phyloP scores from a whole-genome alignment of 1,284 basidiomycete species.

The Polyporus tsugae region DNA sequence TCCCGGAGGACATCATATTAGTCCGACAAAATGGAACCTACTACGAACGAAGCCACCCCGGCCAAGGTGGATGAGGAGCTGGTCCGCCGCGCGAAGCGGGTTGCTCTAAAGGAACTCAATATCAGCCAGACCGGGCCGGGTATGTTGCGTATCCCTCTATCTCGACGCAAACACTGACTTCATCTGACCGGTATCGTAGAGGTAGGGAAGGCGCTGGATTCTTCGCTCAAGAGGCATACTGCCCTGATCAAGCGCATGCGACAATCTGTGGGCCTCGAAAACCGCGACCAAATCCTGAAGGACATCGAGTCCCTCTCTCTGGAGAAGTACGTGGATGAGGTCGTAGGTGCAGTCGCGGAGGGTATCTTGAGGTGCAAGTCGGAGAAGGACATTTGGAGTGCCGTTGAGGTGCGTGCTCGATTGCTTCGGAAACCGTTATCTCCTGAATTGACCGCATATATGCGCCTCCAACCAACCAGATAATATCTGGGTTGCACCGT shows the following conservation, averaged over 20 bases:
- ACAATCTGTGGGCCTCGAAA: constrained; percentile 80
- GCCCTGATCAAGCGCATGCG: constrained; percentile 91
- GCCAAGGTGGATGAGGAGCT: constrained; percentile 69
- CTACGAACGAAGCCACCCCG: constrained; percentile 35
- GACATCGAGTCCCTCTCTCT: constrained; percentile 91
- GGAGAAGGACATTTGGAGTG: constrained; percentile 90
- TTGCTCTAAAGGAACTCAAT: constrained; percentile 65
- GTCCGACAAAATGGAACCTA: constrained; percentile 32
- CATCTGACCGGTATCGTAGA: constrained; percentile 50
- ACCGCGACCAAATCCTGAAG: constrained; percentile 87
- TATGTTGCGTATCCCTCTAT: constrained; percentile 33
- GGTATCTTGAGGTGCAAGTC: constrained; percentile 88
- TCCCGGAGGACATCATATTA: neutral
- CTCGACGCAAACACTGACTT: neutral
- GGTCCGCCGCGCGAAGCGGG: constrained; percentile 60
- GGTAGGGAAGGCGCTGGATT: constrained; percentile 75
- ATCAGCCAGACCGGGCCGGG: constrained; percentile 55
- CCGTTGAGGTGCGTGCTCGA: constrained; percentile 78
- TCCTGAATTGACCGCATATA: constrained; percentile 23
- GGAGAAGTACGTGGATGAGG: constrained; percentile 97
- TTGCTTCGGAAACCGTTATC: constrained; percentile 6
- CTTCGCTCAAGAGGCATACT: constrained; percentile 93
- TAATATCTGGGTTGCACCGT: constrained; percentile 89
- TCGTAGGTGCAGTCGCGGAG: constrained; percentile 87
- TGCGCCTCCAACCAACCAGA: constrained; percentile 33